Evolutionary conservation across 148 eudicot species (phyloP).

Genomic region (Rhododendron mucronatum): DNA sequence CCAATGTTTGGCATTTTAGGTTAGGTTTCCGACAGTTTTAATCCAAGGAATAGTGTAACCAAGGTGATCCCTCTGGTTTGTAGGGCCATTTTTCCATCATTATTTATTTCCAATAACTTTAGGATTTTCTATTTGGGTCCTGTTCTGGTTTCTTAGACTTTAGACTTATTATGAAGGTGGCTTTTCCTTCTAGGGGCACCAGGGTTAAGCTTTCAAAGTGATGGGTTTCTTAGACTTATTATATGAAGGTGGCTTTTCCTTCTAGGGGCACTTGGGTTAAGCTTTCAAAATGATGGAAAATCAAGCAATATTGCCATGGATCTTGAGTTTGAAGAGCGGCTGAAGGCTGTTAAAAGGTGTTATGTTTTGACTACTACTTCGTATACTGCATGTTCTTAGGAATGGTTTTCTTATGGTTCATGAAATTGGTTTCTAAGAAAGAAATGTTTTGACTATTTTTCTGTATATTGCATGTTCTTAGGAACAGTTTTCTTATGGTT

Average conservation of each 20-base stretch:
- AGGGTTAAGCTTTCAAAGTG: conserved; percentile 26
- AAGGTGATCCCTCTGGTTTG: neutral
- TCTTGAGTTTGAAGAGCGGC: conserved; percentile 59
- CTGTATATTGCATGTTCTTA: neutral
- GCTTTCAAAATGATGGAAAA: conserved; percentile 30
- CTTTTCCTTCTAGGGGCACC: conserved; percentile 50
- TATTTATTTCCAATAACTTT: neutral
- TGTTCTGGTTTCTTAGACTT: neutral
- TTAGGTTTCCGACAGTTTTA: neutral
- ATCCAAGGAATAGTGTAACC: neutral
- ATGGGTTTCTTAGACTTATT: neutral
- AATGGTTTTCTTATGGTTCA: neutral
- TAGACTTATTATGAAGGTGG: neutral
- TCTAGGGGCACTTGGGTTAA: conserved; percentile 58
- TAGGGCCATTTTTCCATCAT: neutral
- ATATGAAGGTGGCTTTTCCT: neutral
- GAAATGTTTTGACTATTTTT: conserved; percentile 8
- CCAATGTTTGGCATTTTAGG: neutral
- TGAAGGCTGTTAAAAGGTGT: conserved; percentile 75
- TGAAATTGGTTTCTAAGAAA: neutral
- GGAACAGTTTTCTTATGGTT: neutral
- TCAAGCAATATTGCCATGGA: conserved; percentile 29
- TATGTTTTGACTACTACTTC: conserved; percentile 5
- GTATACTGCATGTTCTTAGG: neutral
- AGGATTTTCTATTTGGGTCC: conserved; percentile 3